Percentiles rank a stretch among this genome's conserved stretches.
phyloP scores from a whole-genome alignment of 768 basidiomycete genomes.

The Crassisporium funariophilum region DNA sequence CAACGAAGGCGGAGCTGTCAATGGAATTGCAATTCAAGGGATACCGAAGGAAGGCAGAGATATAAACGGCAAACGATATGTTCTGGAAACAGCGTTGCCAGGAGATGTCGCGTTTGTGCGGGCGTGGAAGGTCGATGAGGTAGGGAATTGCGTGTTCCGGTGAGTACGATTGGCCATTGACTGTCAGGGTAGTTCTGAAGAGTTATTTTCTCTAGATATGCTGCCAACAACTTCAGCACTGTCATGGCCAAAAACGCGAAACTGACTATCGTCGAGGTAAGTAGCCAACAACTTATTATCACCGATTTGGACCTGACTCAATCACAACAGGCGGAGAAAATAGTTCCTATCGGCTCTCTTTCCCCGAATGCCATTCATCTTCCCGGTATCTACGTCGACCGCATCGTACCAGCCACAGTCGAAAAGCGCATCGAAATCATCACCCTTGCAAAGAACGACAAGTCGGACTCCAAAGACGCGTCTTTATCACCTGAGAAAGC shows the following conservation, averaged over 20 bases:
- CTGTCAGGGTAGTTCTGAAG: conserved; percentile 1
- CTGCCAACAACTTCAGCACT: conserved; percentile 85
- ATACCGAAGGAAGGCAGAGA: conserved; percentile 75
- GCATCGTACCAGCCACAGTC: conserved; percentile 77
- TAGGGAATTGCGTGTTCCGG: conserved; percentile 91
- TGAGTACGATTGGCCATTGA: too few species aligned
- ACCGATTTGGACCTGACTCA: too few species aligned
- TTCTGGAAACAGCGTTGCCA: conserved; percentile 78
- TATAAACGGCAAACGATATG: conserved; percentile 77
- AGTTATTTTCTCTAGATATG: conserved; percentile 52
- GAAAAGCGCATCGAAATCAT: conserved; percentile 78
- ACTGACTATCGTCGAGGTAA: conserved; percentile 88
- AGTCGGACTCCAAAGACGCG: conserved; percentile 20
- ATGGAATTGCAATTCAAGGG: conserved; percentile 72
- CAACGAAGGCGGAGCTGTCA: conserved; percentile 70
- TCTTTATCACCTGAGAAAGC: conserved; percentile 51
- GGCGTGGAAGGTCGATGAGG: conserved; percentile 92
- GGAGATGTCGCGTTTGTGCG: conserved; percentile 85
- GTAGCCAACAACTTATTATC: conserved; percentile 3
- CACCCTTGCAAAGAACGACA: conserved; percentile 61
- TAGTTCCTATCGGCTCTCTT: conserved; percentile 81
- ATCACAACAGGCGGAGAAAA: conserved; percentile 93
- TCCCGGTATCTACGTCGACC: conserved; percentile 86
- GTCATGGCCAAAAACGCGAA: conserved; percentile 91
- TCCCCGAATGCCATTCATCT: conserved; percentile 83